Evolutionary conservation across 129 eudicot genomes (phyloP).

Genomic region (Daucus carota): DNA sequence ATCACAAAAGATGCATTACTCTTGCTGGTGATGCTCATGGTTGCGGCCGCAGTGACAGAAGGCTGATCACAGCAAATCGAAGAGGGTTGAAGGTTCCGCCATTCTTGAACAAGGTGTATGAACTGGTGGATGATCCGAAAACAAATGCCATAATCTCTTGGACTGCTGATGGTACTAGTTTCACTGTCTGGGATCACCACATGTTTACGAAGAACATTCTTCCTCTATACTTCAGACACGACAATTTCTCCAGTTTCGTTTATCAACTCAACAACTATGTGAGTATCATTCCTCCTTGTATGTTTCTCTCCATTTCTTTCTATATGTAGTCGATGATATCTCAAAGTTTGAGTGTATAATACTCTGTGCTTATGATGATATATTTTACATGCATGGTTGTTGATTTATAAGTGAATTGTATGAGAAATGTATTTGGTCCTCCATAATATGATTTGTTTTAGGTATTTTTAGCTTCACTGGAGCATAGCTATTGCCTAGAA

Average conservation of each 20-base stretch:
- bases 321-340: not conserved
- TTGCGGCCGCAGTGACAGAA: not conserved
- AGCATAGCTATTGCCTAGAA: not conserved
- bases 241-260: constrained; percentile 24
- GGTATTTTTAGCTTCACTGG: not conserved
- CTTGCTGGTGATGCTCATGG: not conserved
- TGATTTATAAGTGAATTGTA: not conserved
- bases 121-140: constrained; percentile 23
- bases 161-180: constrained; percentile 15
- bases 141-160: constrained; percentile 18
- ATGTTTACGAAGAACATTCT: constrained; percentile 11
- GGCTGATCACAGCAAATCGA: not conserved
- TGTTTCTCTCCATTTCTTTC: not conserved
- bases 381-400: not conserved
- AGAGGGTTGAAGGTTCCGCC: constrained; percentile 12
- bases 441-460: not conserved
- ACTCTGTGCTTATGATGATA: no score
- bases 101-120: constrained; percentile 23
- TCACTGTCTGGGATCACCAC: constrained; percentile 17
- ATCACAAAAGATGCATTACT: not conserved
- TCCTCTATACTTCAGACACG: constrained; percentile 21
- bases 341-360: not conserved
- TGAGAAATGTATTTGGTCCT: not conserved
- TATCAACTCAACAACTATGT: constrained; percentile 37
- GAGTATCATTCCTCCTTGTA: not conserved